Percentiles rank a stretch among this genome's conserved stretches.
Conservation (phyloP, 768 basidiomycete species). For the Pulveroboletus sp. region DNA sequence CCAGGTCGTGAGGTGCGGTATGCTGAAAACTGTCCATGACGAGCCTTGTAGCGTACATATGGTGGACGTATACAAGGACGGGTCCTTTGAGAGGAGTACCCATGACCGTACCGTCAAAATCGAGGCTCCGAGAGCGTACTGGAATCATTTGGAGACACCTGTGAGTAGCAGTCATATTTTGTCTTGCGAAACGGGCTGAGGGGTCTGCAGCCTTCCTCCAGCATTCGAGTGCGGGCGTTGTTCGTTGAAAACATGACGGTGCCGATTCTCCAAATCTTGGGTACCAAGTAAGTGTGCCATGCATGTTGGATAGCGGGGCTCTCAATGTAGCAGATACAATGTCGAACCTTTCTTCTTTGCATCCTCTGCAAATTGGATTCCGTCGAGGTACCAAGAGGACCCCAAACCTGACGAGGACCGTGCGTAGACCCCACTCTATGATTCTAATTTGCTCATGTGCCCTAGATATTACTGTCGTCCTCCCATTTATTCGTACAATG, state of each 20-base stretch:
- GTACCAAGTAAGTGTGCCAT: slow-evolving; percentile 44
- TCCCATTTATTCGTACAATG: slow-evolving; percentile 50
- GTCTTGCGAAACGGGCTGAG: background rate
- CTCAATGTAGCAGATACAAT: slow-evolving; percentile 39
- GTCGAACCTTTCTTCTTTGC: slow-evolving; percentile 68
- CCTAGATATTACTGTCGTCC: slow-evolving; percentile 54
- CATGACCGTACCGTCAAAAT: slow-evolving; percentile 4
- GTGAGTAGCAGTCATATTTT: slow-evolving; percentile 28
- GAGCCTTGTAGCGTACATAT: slow-evolving; percentile 20
- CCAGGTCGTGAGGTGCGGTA: slow-evolving; percentile 30
- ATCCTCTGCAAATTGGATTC: slow-evolving; percentile 65
- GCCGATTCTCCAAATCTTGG: slow-evolving; percentile 54
- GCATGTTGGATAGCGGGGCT: too few species aligned
- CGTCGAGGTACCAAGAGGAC: slow-evolving; percentile 61
- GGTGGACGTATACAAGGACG: slow-evolving; percentile 20
- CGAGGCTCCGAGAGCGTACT: slow-evolving; percentile 28
- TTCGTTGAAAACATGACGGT: slow-evolving; percentile 53
- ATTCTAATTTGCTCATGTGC: slow-evolving; percentile 3
- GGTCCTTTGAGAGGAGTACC: slow-evolving; percentile 13
- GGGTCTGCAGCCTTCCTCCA: slow-evolving; percentile 25
- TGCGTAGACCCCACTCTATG: slow-evolving; percentile 37
- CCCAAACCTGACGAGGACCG: slow-evolving; percentile 43
- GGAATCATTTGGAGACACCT: slow-evolving; percentile 23
- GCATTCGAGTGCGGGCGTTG: slow-evolving; percentile 45
- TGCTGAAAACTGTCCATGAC: slow-evolving; percentile 9